phyloP scores from a whole-genome alignment of 2,329 filamentous ascomycete species.

The Monilinia fructigena region DNA sequence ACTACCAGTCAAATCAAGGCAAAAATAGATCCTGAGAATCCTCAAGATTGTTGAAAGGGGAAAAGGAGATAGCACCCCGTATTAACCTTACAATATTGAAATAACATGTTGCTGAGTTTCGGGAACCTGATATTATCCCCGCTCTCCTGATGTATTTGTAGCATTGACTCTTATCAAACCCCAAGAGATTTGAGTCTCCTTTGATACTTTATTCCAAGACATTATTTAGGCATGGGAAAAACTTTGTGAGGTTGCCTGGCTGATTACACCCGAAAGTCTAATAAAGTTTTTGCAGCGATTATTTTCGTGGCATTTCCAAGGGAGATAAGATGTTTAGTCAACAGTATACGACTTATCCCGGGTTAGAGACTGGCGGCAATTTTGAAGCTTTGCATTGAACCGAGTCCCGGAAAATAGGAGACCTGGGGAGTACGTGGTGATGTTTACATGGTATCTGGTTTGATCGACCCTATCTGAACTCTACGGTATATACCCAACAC shows the following conservation, averaged over 20 bases:
- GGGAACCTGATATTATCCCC: not conserved
- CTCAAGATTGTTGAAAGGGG: not conserved
- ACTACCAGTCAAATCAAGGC: not conserved
- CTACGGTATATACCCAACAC: not conserved
- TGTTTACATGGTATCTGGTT: not conserved
- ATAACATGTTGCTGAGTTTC: not conserved
- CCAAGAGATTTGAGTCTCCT: not conserved
- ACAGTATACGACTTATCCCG: not conserved
- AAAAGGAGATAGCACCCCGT: not conserved
- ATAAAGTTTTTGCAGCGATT: not conserved
- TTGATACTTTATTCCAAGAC: not conserved
- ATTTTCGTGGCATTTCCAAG: not conserved
- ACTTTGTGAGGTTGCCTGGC: not conserved
- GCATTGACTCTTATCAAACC: not conserved
- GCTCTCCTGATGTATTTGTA: not conserved
- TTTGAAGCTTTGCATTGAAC: not conserved
- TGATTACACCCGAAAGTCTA: constrained; percentile 3
- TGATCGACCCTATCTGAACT: not conserved
- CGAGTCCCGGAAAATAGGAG: not conserved
- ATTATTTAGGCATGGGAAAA: not conserved
- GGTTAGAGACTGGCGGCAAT: not conserved
- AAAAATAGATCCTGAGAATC: not conserved
- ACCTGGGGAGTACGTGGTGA: not conserved
- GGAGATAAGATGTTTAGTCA: not conserved
- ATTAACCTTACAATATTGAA: not conserved